A percentile compares a stretch with the other conserved stretches of the same genome.
These are phyloP conservation scores for Incumbomyces lentus DNA, from an alignment of 2,329 filamentous ascomycete genomes.

Conservation along the genomic window DNA sequence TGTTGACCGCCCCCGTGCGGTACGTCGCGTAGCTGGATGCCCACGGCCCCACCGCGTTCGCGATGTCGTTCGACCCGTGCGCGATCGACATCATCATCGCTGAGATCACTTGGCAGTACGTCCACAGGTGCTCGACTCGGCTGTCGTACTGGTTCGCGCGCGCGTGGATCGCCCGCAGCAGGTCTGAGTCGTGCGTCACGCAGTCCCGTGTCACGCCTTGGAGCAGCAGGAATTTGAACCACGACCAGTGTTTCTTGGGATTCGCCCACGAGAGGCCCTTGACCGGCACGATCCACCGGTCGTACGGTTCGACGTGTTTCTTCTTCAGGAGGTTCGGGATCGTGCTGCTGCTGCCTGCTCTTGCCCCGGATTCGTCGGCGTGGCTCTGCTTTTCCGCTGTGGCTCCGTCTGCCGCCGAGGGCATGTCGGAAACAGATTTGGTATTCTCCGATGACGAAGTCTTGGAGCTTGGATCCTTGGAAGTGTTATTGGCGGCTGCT, in stretches of 20 bases:
- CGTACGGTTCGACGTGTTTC: conserved; percentile 5
- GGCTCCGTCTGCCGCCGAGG: conserved; percentile 1
- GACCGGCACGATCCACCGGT: conserved; percentile 12
- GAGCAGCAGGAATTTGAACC: conserved; percentile 8
- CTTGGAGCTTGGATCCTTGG: neutral
- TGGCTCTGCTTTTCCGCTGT: conserved; percentile 6
- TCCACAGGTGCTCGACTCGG: conserved; percentile 39
- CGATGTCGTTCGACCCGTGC: conserved; percentile 37
- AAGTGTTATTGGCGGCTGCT: neutral
- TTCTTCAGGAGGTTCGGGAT: conserved; percentile 3
- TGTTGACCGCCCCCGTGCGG: conserved; percentile 23
- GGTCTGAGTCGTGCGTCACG: conserved; percentile 30
- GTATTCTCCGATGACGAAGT: neutral
- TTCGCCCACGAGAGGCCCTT: conserved; percentile 8
- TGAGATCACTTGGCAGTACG: conserved; percentile 33
- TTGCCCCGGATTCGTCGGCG: neutral
- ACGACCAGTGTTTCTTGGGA: conserved; percentile 8
- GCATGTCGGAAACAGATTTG: neutral
- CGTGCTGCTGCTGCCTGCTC: neutral
- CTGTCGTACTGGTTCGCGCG: conserved; percentile 37
- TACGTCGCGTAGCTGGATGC: conserved; percentile 30
- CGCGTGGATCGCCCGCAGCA: conserved; percentile 31
- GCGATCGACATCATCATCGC: conserved; percentile 35
- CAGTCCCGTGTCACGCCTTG: conserved; percentile 33
- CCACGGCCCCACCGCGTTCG: conserved; percentile 35